Evolutionary conservation across 345 rosid species (phyloP), one percentile per base, ranked within the genome.

Genomic region (Sisymbrium altissimum): DNA sequence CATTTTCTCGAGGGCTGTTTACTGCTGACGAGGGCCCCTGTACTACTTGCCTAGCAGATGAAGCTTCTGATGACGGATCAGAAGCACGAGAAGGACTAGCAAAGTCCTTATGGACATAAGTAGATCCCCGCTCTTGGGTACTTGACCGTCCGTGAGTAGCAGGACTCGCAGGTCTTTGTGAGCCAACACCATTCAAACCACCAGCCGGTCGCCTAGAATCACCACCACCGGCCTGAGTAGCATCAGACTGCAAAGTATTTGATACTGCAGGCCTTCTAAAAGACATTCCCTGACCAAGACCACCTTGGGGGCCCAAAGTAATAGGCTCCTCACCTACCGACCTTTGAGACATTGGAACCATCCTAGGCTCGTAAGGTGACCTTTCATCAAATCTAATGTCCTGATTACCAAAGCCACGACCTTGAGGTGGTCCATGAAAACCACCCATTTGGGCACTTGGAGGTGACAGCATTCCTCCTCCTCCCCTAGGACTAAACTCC

Each of bases 271-370:
- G 74, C 74, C 89, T 94, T 81, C 93, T 89, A 62, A 64, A 79
- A 46, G 98, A 89, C 92, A 95, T 87, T 68, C 97, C 96, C 77
- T 89, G 85, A 30, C 89, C 97, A 75, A 96, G 99, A 55, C 97
- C 98, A 66, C 99, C 99, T 80, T 96, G 99, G 41, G 99, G 99
- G 3, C 94, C 98, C 82, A 90, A 80, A 45, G 90, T 96, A 45
- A 92, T 89, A 32, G 93, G 78, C 75, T 88, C 97, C 50, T 89
- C 97, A 23, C 87, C 87, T 17, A 74, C 60, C 38, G 86, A 77
- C 74, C 94, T 85, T 73, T 88, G 93, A 74, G 92, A 86, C 79
- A 92, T 83, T 65, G 98, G 87, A 17, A 89, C 75, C 48, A 87
- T 62, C 82, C 94, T 86, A 39, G 87, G 81, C 81, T 96, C 98